A percentile compares a stretch with the other conserved stretches of the same genome.
These are phyloP conservation scores for Xylaria sp. DNA, from an alignment of 2,329 filamentous ascomycete genomes.

Conservation along the genomic window DNA sequence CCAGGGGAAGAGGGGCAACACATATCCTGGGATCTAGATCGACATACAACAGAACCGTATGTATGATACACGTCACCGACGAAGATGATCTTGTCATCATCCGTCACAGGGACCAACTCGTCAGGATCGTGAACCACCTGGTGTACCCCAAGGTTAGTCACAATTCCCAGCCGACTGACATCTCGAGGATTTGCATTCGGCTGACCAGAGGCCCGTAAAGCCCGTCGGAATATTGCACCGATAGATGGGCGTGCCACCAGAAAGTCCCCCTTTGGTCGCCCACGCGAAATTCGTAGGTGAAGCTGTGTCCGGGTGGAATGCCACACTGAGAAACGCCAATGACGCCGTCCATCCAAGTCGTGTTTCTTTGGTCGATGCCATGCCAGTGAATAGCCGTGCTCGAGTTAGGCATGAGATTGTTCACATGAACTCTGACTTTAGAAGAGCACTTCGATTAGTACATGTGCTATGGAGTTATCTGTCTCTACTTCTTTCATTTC, in stretches of 20 bases:
- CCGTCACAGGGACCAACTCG: slow-evolving; percentile 47
- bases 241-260: slow-evolving; percentile 71
- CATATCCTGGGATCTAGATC: background rate
- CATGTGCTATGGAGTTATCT: background rate
- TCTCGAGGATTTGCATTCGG: background rate
- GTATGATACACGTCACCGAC: slow-evolving; percentile 55
- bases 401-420: slow-evolving; percentile 52
- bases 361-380: slow-evolving; percentile 72
- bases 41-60: slow-evolving; percentile 49
- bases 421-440: slow-evolving; percentile 53
- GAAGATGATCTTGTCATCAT: slow-evolving; percentile 54
- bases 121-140: slow-evolving; percentile 53
- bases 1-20: background rate
- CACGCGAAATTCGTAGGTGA: slow-evolving; percentile 71
- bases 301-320: slow-evolving; percentile 65
- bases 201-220: slow-evolving; percentile 69
- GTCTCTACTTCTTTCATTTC: too few species aligned
- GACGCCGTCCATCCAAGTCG: slow-evolving; percentile 74
- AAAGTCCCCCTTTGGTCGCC: slow-evolving; percentile 54
- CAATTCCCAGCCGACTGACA: background rate
- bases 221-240: slow-evolving; percentile 72
- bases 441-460: slow-evolving; percentile 3
- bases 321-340: slow-evolving; percentile 69
- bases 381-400: slow-evolving; percentile 74
- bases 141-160: slow-evolving; percentile 13